Percentiles rank a stretch among this genome's conserved stretches.
phyloP scores from a whole-genome alignment of 495 filamentous ascomycete genomes.

The Amphirosellinia nigrospora region DNA sequence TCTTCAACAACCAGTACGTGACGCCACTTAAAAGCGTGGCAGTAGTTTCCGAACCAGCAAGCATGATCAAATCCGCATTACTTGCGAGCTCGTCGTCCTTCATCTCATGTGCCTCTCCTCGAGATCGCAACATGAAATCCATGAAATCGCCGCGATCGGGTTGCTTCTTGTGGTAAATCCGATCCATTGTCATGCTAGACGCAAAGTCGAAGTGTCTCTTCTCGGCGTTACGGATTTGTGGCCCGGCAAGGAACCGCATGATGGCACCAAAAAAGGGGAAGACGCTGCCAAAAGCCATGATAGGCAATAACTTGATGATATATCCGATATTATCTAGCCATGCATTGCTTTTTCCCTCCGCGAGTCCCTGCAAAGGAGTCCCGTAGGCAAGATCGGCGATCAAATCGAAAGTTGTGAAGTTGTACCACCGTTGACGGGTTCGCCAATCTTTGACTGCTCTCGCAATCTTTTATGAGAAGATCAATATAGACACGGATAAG shows the following conservation, averaged over 20 bases:
- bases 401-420: conserved; percentile 67
- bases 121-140: conserved; percentile 40
- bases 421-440: conserved; percentile 60
- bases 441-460: conserved; percentile 39
- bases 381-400: conserved; percentile 67
- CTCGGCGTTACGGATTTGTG: conserved; percentile 37
- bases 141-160: conserved; percentile 41
- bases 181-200: conserved; percentile 39
- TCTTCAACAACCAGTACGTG: conserved; percentile 60
- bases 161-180: conserved; percentile 41
- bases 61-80: conserved; percentile 54
- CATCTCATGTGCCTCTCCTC: conserved; percentile 40
- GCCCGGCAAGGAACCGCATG: conserved; percentile 42
- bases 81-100: conserved; percentile 47
- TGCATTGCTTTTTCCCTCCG: conserved; percentile 40
- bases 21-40: conserved; percentile 61
- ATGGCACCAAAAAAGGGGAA: conserved; percentile 41
- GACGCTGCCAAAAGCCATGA: conserved; percentile 38
- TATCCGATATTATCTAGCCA: conserved; percentile 48
- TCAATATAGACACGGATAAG: conserved; percentile 54
- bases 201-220: conserved; percentile 41
- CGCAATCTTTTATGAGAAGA: conserved; percentile 52
- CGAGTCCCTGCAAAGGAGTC: conserved; percentile 60
- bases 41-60: conserved; percentile 67
- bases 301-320: conserved; percentile 32